Base-by-base conservation (phyloP, 805 yeast species). In the Cyberlindnera veronae region DNA sequence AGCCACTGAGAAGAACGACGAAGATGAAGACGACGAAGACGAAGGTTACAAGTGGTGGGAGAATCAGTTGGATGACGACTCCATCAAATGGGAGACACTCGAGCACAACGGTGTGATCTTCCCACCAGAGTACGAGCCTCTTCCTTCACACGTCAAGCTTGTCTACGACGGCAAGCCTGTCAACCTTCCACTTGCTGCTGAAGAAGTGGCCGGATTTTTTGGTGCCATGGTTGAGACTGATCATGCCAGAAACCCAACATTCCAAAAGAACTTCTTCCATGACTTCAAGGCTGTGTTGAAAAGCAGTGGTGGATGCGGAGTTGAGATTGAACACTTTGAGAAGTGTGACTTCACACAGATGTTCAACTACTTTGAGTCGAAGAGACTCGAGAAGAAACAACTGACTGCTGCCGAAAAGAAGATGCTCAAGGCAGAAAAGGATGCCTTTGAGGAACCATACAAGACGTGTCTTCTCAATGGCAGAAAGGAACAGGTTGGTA, bases 181-280 rank as follows among this genome's bases (percentile, higher is more conserved):
- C 1, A 68, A 68, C 21, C 68, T 91, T 42, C 91, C 96, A 1
- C 64, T 68, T 1, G 84, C 72, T 41, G 97, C 96, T 3, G 99
- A 91, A 63, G 98, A 91, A 62, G 96, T 91, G 26, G 98, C 97
- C 0, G 97, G 96, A 0, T 91, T 89, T 57, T 91, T 74, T 61
- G 98, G 84, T 9, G 96, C 96, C 6, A 72, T 91, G 77, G 48
- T 90, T 32, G 89, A 86, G 49, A 74, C 89, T 1, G 96, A 91
- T 49, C 96, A 91, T 63, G 93, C 89, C 11, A 74, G 80, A 46
- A 91, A 89, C 56, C 89, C 95, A 0, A 79, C 77, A 0, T 91
- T 91, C 61, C 95, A 82, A 49, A 77, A 79, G 56, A 91, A 91
- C 61, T 91, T 91, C 67, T 91, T 91, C 54, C 58, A 69, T 10